Evolutionary conservation across 148 eudicot species (phyloP), one percentile per base, ranked within the genome.

Genomic region (Rhododendron vialii): DNA sequence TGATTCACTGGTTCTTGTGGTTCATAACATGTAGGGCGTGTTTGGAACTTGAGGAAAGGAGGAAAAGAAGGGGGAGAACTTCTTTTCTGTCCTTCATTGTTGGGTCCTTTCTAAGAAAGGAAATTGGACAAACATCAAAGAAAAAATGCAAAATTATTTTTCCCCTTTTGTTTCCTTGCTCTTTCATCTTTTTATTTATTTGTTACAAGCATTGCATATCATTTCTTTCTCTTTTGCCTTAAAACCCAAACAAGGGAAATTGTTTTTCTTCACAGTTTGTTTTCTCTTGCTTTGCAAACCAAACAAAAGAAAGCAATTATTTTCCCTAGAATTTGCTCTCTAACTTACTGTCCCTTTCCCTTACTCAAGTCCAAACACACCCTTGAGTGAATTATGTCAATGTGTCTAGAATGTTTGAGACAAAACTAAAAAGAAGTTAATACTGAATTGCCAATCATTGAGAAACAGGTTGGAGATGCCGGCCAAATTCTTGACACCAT

Each of bases 401-500:
- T 14, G 38, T 71, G 14, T 30, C 20, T 33, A 71, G 20, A 30
- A 71, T 71, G 38, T 30, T 65, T 33, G 22, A 71, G 76, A 30
- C 41, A 33, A 71, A 65, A 71, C 17, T 71, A 15, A 71, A 69
- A 30, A 28, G 71, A 13, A 14, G 41, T 13, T 71, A 35, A 13
- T 71, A 30, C 20, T 71, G 30, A 15, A 24, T 45, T 67, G 82
- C 63, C 47, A 74, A 30, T 33, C 47, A 53, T 51, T 80, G 65
- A 63, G 24, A 76, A 88, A 89, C 92, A 98, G 99, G 98, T 98
- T 86, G 99, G 99, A 89, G 98, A 98, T 92, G 99, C 98, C 35
- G 92, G 98, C 81, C 97, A 95, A 82, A 91, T 98, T 85, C 96
- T 95, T 85, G 98, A 95, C 88, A 93, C 93, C 57, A 95, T 98